phyloP scores from a whole-genome alignment of 2,329 filamentous ascomycete species.

The Botrytis porri region DNA sequence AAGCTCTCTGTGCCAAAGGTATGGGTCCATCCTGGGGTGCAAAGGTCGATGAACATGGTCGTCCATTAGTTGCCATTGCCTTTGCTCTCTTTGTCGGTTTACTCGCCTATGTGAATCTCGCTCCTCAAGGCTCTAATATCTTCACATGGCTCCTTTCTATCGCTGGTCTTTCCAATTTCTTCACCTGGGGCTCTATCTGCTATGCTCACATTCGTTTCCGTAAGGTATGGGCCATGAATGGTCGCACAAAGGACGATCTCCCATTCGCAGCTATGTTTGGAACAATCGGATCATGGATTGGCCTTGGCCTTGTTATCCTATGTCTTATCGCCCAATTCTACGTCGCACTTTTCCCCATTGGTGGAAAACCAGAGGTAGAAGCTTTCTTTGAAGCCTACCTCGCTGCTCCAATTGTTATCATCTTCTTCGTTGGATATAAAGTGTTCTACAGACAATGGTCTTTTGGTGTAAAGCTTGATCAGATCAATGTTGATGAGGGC shows the following conservation, averaged over 20 bases:
- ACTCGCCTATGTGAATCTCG: conserved; percentile 60
- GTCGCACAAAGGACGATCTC: conserved; percentile 49
- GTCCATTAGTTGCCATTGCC: conserved; percentile 58
- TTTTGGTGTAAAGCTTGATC: conserved; percentile 32
- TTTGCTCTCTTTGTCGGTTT: conserved; percentile 55
- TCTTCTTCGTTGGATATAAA: conserved; percentile 66
- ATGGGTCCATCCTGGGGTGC: conserved; percentile 75
- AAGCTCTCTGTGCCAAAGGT: conserved; percentile 81
- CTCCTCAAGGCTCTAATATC: conserved; percentile 54
- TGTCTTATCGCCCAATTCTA: conserved; percentile 59
- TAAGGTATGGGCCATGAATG: conserved; percentile 57
- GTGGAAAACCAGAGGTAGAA: conserved; percentile 41
- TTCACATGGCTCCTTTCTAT: conserved; percentile 73
- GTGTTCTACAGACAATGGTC: conserved; percentile 42
- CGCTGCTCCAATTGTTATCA: conserved; percentile 54
- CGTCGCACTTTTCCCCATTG: conserved; percentile 50
- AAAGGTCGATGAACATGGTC: conserved; percentile 79
- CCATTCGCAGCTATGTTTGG: conserved; percentile 52
- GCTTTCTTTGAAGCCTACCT: conserved; percentile 47
- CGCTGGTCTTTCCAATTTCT: conserved; percentile 69
- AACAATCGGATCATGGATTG: conserved; percentile 65
- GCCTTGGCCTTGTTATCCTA: conserved; percentile 62
- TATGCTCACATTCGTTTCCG: conserved; percentile 65
- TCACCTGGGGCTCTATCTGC: conserved; percentile 72
- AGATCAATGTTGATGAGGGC: conserved; percentile 36